Percentiles rank a stretch among this genome's conserved stretches.
phyloP scores from a whole-genome alignment of 2,329 filamentous ascomycete genomes.

The Colletotrichum sp. region DNA sequence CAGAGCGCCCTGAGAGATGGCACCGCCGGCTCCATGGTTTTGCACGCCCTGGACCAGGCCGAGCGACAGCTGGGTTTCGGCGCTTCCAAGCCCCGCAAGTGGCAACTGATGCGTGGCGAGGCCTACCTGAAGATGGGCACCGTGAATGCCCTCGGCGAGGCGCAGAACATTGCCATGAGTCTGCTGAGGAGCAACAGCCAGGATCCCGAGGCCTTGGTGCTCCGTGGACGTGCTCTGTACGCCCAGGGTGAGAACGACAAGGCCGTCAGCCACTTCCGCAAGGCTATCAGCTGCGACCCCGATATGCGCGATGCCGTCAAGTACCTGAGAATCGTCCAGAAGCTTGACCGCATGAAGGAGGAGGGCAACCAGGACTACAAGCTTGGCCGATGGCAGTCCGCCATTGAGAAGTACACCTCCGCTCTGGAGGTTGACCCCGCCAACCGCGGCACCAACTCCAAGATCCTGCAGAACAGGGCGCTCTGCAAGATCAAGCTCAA shows the following conservation, averaged over 20 bases:
- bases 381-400: constrained; percentile 76
- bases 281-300: constrained; percentile 88
- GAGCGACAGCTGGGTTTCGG: constrained; percentile 77
- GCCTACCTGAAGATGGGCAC: constrained; percentile 93
- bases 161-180: constrained; percentile 89
- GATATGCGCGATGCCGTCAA: constrained; percentile 90
- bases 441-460: constrained; percentile 93
- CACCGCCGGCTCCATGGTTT: constrained; percentile 86
- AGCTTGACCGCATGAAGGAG: constrained; percentile 90
- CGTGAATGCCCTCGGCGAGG: constrained; percentile 86
- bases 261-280: constrained; percentile 89
- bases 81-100: constrained; percentile 87
- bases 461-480: constrained; percentile 92
- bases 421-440: constrained; percentile 84
- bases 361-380: constrained; percentile 94
- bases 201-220: constrained; percentile 91
- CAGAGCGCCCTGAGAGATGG: constrained; percentile 77
- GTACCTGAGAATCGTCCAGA: constrained; percentile 88
- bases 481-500: constrained; percentile 84
- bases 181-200: constrained; percentile 85
- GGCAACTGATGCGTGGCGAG: constrained; percentile 91
- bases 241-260: constrained; percentile 94
- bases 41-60: constrained; percentile 90
- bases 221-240: constrained; percentile 87
- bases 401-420: constrained; percentile 83